Conservation (phyloP, 805 yeast species). For the Wickerhamomyces bisporus region DNA sequence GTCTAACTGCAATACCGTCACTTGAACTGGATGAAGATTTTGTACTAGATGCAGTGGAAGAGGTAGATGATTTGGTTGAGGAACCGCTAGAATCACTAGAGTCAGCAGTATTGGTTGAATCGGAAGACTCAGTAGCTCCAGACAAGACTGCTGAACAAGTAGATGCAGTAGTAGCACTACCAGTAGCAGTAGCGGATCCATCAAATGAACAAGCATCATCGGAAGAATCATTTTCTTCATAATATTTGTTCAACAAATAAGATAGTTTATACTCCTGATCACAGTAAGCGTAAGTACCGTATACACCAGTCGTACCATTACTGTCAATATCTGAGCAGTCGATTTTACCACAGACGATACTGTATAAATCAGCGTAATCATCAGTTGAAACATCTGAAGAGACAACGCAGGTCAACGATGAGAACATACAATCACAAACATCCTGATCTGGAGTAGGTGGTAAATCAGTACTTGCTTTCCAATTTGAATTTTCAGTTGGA, state of each 20-base stretch:
- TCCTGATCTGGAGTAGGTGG: slow-evolving; percentile 75
- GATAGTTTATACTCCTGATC: slow-evolving; percentile 58
- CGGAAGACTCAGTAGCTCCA: slow-evolving; percentile 40
- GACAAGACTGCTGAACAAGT: slow-evolving; percentile 51
- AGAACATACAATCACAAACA: slow-evolving; percentile 59
- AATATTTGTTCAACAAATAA: slow-evolving; percentile 61
- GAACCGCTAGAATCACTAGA: slow-evolving; percentile 15
- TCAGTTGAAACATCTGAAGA: slow-evolving; percentile 43
- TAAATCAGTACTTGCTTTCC: slow-evolving; percentile 63
- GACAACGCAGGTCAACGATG: slow-evolving; percentile 57
- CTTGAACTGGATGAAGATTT: slow-evolving; percentile 18
- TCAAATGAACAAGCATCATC: slow-evolving; percentile 57
- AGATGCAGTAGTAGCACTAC: slow-evolving; percentile 43
- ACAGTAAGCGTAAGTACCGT: slow-evolving; percentile 75
- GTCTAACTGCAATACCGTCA: slow-evolving; percentile 11
- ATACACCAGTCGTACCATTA: slow-evolving; percentile 59
- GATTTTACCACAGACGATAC: slow-evolving; percentile 49
- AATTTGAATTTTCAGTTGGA: slow-evolving; percentile 50
- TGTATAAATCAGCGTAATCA: slow-evolving; percentile 57
- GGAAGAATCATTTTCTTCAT: slow-evolving; percentile 37
- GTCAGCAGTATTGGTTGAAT: slow-evolving; percentile 20
- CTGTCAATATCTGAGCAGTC: slow-evolving; percentile 57
- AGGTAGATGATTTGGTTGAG: slow-evolving; percentile 19
- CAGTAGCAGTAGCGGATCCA: slow-evolving; percentile 57
- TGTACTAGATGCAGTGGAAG: slow-evolving; percentile 14